Percentiles rank a stretch among this genome's conserved stretches.
phyloP scores from a whole-genome alignment of 2,329 filamentous ascomycete species.

The Aspergillus quadrilineatus region DNA sequence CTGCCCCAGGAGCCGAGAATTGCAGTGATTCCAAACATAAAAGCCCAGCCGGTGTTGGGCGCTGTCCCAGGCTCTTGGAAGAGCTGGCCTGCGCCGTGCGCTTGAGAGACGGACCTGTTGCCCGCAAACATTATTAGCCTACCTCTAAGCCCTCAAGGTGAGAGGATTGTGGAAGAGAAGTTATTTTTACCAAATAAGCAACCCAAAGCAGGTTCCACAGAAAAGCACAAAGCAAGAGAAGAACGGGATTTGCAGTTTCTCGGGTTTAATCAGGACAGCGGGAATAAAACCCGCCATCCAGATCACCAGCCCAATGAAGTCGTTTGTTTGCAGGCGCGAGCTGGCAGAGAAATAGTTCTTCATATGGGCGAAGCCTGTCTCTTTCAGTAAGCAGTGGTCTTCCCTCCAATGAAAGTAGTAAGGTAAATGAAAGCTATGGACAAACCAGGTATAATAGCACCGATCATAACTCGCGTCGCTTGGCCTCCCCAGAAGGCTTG shows the following conservation, averaged over 20 bases:
- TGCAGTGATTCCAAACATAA: conserved; percentile 8
- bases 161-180: too few species aligned
- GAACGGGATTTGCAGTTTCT: conserved; percentile 5
- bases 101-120: conserved; percentile 27
- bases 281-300: conserved; percentile 8
- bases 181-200: conserved; percentile 29
- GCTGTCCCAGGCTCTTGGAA: conserved; percentile 15
- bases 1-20: conserved; percentile 5
- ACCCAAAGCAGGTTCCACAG: conserved; percentile 24
- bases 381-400: neutral
- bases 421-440: neutral
- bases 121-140: neutral
- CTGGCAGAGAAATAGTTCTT: conserved; percentile 8
- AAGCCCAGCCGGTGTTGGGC: conserved; percentile 6
- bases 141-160: neutral
- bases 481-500: conserved; percentile 14
- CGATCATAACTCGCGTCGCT: conserved; percentile 9
- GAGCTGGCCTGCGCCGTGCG: conserved; percentile 33
- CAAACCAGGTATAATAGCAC: conserved; percentile 12
- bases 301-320: conserved; percentile 6
- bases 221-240: conserved; percentile 15
- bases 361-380: conserved; percentile 8
- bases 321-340: conserved; percentile 9
- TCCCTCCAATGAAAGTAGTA: neutral
- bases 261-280: neutral